A percentile compares a stretch with the other conserved stretches of the same genome.
phyloP scores from a whole-genome alignment of 1,284 basidiomycete species.

The Puccinia hordei region DNA sequence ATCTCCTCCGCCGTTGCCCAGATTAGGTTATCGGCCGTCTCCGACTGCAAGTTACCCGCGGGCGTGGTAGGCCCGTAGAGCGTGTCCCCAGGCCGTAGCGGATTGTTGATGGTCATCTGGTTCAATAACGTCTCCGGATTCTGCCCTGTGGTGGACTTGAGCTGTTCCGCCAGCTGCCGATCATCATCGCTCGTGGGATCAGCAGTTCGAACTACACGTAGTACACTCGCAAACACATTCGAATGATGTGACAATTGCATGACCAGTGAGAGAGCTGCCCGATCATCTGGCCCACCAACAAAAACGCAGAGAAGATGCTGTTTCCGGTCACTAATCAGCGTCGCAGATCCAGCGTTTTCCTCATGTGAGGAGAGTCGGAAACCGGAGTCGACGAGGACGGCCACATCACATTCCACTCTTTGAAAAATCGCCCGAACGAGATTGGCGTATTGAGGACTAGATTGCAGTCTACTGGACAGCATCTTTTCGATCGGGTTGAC shows the following conservation, averaged over 20 bases:
- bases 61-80: constrained; percentile 27
- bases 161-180: constrained; percentile 61
- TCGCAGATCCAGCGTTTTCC: constrained; percentile 53
- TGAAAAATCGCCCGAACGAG: constrained; percentile 79
- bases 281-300: constrained; percentile 89
- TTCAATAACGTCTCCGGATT: constrained; percentile 34
- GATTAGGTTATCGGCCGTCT: constrained; percentile 43
- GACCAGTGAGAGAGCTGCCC: constrained; percentile 75
- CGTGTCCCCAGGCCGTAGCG: constrained; percentile 19
- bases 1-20: constrained; percentile 20
- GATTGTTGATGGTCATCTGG: constrained; percentile 40
- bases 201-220: constrained; percentile 63
- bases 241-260: constrained; percentile 73
- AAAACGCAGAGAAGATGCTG: constrained; percentile 82
- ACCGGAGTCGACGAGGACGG: constrained; percentile 76
- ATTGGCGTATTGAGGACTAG: constrained; percentile 61
- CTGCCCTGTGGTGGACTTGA: constrained; percentile 52
- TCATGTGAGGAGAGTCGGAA: constrained; percentile 56
- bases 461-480: constrained; percentile 60
- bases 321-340: constrained; percentile 52
- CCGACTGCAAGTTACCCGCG: constrained; percentile 17
- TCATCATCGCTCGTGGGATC: constrained; percentile 53
- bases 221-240: constrained; percentile 69
- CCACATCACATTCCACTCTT: constrained; percentile 64
- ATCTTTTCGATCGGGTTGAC: constrained; percentile 58